phyloP scores from a whole-genome alignment of 2,329 filamentous ascomycete species.

The Xylariaceae sp. region DNA sequence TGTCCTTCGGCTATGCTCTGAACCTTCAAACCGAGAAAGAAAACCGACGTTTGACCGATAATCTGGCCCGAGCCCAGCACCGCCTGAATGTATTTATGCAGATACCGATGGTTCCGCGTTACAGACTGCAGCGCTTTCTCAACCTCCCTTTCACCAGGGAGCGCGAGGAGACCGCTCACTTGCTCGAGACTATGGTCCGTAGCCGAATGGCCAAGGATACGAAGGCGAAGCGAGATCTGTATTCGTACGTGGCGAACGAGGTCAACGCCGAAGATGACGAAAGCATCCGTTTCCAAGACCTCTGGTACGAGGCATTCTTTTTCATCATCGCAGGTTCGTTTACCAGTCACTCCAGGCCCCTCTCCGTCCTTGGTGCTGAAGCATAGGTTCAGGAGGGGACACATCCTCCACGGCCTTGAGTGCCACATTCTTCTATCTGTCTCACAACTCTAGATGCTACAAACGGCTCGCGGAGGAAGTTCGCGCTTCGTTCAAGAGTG shows the following conservation, averaged over 20 bases:
- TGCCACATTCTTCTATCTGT: conserved; percentile 5
- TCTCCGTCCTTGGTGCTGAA: no score
- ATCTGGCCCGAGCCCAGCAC: conserved; percentile 5
- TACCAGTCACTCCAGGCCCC: neutral
- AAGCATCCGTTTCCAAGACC: conserved; percentile 21
- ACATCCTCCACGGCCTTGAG: neutral
- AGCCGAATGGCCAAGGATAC: conserved; percentile 7
- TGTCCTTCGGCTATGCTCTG: conserved; percentile 11
- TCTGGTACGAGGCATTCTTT: conserved; percentile 38
- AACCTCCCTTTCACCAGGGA: conserved; percentile 5
- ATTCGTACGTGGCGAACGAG: conserved; percentile 9
- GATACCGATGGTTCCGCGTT: conserved; percentile 5
- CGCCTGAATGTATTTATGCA: conserved; percentile 12
- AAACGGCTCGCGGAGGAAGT: conserved; percentile 11
- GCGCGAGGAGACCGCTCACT: conserved; percentile 2
- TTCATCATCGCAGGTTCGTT: conserved; percentile 18
- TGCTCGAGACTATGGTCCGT: conserved; percentile 9
- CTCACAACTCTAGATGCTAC: conserved; percentile 2
- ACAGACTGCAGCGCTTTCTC: conserved; percentile 5
- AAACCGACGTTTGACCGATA: conserved; percentile 9
- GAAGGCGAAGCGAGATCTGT: conserved; percentile 9
- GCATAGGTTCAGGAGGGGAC: conserved; percentile 5
- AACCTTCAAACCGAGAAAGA: conserved; percentile 9
- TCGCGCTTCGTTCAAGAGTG: conserved; percentile 7
- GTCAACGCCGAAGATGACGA: conserved; percentile 7